Evolutionary conservation across 1,284 basidiomycete species (phyloP).

Genomic region (Microbotryum silenes-acaulis): DNA sequence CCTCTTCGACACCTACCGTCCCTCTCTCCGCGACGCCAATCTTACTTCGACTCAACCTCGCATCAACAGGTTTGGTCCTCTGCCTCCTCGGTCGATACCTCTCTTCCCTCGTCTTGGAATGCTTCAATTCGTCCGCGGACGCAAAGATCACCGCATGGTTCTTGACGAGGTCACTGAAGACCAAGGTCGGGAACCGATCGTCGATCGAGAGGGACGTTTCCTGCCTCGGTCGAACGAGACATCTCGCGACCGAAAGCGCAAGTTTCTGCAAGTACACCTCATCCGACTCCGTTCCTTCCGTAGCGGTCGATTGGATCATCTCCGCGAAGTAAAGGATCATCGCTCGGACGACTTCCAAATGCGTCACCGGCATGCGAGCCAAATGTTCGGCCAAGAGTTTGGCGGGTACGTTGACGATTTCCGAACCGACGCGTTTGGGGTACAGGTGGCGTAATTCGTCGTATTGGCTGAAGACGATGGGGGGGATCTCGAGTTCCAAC

Average conservation of each 20-base stretch:
- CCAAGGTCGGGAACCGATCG: constrained; percentile 29
- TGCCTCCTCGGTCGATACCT: constrained; percentile 31
- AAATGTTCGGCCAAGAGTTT: constrained; percentile 16
- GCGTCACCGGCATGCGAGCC: constrained; percentile 16
- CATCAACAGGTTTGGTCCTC: constrained; percentile 33
- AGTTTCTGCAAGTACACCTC: constrained; percentile 32
- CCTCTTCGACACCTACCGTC: not conserved
- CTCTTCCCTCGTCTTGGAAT: constrained; percentile 12
- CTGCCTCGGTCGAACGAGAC: constrained; percentile 22
- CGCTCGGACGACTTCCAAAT: constrained; percentile 18
- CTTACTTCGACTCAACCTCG: constrained; percentile 18
- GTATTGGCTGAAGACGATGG: constrained; percentile 24
- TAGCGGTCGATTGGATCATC: constrained; percentile 7
- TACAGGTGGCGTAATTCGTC: constrained; percentile 30
- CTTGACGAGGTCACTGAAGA: constrained; percentile 28
- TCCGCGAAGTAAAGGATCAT: constrained; percentile 22
- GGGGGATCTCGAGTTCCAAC: constrained; percentile 31
- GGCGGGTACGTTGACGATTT: constrained; percentile 4
- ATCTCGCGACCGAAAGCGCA: constrained; percentile 29
- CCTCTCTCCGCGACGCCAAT: not conserved
- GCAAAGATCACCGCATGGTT: constrained; percentile 5
- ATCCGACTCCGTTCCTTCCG: constrained; percentile 7
- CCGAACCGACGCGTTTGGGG: constrained; percentile 11
- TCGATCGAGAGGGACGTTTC: constrained; percentile 31
- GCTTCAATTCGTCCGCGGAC: constrained; percentile 9